Conservation (phyloP, 2,329 filamentous ascomycete species). For the Colletotrichum brevisporum region DNA sequence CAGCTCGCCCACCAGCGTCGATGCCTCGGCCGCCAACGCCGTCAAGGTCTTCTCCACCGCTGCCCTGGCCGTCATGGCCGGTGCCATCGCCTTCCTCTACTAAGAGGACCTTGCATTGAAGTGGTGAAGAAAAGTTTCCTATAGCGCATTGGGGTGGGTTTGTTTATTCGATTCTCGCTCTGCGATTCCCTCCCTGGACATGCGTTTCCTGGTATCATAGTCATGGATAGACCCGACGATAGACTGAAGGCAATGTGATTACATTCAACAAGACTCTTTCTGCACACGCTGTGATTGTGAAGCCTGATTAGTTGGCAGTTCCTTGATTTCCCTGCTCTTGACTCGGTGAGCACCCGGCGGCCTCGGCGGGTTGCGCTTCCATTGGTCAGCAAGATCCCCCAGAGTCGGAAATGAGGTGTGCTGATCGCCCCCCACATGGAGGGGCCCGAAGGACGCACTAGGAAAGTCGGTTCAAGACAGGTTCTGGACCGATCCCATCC, state of each 20-base stretch:
- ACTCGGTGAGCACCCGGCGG: slow-evolving; percentile 14
- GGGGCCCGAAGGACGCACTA: slow-evolving; percentile 8
- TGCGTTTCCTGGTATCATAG: slow-evolving; percentile 37
- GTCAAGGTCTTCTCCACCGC: slow-evolving; percentile 39
- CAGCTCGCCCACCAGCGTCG: slow-evolving; percentile 26
- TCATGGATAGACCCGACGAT: slow-evolving; percentile 39
- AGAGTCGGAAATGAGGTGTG: slow-evolving; percentile 37
- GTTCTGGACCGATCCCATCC: slow-evolving; percentile 16
- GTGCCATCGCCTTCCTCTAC: slow-evolving; percentile 42
- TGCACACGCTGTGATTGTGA: background rate
- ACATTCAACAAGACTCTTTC: slow-evolving; percentile 8
- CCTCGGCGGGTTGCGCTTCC: background rate
- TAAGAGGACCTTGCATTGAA: slow-evolving; percentile 9
- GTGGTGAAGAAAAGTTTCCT: slow-evolving; percentile 17
- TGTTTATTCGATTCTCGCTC: slow-evolving; percentile 33
- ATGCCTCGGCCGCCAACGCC: slow-evolving; percentile 24
- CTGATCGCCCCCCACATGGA: slow-evolving; percentile 24
- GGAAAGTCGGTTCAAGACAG: slow-evolving; percentile 15
- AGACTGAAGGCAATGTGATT: slow-evolving; percentile 40
- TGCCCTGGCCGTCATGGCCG: slow-evolving; percentile 40
- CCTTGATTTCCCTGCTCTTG: slow-evolving; percentile 5
- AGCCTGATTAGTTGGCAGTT: background rate
- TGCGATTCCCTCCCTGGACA: slow-evolving; percentile 9
- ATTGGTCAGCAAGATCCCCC: slow-evolving; percentile 2
- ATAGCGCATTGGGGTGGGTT: slow-evolving; percentile 29